A percentile compares a stretch with the other conserved stretches of the same genome.
phyloP scores from a whole-genome alignment of 495 filamentous ascomycete genomes.

The Hypoxylon perforatum region DNA sequence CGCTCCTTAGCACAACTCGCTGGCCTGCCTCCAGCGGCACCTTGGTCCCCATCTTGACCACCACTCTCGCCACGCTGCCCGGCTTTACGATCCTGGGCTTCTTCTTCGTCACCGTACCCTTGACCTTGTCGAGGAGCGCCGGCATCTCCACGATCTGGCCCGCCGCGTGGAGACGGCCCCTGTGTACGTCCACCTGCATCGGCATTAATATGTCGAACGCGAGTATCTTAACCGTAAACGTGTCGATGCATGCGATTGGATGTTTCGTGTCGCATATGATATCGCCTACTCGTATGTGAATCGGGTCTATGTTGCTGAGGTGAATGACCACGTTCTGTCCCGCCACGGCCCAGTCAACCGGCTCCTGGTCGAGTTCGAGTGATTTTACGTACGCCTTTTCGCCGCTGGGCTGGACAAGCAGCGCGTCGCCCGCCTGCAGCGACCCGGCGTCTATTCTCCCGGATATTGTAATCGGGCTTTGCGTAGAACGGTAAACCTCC shows the following conservation, averaged over 20 bases:
- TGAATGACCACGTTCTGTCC: constrained; percentile 89
- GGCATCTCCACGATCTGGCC: constrained; percentile 77
- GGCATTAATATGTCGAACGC: constrained; percentile 91
- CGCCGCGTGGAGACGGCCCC: constrained; percentile 81
- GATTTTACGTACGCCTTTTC: constrained; percentile 83
- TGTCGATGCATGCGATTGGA: constrained; percentile 74
- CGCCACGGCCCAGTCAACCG: constrained; percentile 91
- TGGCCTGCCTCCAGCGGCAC: constrained; percentile 83
- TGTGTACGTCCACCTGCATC: constrained; percentile 87
- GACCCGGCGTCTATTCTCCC: constrained; percentile 88
- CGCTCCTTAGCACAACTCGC: constrained; percentile 81
- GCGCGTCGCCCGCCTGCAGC: constrained; percentile 82
- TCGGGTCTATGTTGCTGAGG: constrained; percentile 84
- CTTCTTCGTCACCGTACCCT: constrained; percentile 77
- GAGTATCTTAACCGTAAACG: constrained; percentile 82
- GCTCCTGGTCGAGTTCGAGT: constrained; percentile 76
- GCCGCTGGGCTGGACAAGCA: constrained; percentile 81
- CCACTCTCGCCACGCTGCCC: constrained; percentile 70
- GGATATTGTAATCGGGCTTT: constrained; percentile 83
- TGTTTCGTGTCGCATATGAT: constrained; percentile 77
- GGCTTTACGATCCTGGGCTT: constrained; percentile 84
- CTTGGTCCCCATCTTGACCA: constrained; percentile 77
- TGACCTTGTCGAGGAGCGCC: constrained; percentile 79
- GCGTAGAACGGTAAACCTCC: constrained; percentile 73
- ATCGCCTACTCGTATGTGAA: constrained; percentile 84